These are phyloP conservation scores for Excoecaria cochinchinensis DNA, from an alignment of 345 rosid genomes.

Conservation along the genomic window DNA sequence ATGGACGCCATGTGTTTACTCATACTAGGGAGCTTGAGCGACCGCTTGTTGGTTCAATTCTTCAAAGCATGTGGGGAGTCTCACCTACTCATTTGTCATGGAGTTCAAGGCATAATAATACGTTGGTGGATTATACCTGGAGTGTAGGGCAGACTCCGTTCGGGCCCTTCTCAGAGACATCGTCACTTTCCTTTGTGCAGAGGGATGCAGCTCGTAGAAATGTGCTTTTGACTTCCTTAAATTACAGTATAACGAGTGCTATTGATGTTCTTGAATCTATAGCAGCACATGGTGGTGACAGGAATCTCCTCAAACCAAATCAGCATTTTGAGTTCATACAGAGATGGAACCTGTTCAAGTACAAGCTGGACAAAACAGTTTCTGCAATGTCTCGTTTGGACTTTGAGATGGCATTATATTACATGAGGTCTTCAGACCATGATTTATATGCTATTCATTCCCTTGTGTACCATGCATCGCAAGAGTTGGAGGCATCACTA, in stretches of 20 bases:
- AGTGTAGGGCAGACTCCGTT: conserved; percentile 96
- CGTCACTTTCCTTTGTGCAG: conserved; percentile 82
- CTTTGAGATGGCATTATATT: conserved; percentile 80
- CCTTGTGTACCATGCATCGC: conserved; percentile 71
- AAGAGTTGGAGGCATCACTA: conserved; percentile 84
- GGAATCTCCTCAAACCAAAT: conserved; percentile 60
- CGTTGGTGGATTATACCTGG: conserved; percentile 94
- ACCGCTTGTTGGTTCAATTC: conserved; percentile 82
- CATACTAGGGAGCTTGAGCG: conserved; percentile 81
- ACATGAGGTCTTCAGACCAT: conserved; percentile 74
- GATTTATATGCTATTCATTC: conserved; percentile 82
- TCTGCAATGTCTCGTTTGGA: conserved; percentile 83
- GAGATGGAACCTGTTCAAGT: conserved; percentile 84
- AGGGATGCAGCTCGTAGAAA: conserved; percentile 92
- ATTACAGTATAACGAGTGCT: conserved; percentile 77
- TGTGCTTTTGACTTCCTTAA: conserved; percentile 66
- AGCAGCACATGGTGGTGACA: conserved; percentile 78
- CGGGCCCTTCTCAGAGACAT: conserved; percentile 87
- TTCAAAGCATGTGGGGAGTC: conserved; percentile 99
- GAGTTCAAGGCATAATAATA: conserved; percentile 80
- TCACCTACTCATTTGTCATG: conserved; percentile 86
- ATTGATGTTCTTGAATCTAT: conserved; percentile 73
- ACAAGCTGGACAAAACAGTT: conserved; percentile 78
- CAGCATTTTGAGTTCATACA: conserved; percentile 65
- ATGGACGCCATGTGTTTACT: conserved; percentile 83